Conservation (phyloP, 2,329 filamentous ascomycete species). For the Pyricularia pennisetigena region DNA sequence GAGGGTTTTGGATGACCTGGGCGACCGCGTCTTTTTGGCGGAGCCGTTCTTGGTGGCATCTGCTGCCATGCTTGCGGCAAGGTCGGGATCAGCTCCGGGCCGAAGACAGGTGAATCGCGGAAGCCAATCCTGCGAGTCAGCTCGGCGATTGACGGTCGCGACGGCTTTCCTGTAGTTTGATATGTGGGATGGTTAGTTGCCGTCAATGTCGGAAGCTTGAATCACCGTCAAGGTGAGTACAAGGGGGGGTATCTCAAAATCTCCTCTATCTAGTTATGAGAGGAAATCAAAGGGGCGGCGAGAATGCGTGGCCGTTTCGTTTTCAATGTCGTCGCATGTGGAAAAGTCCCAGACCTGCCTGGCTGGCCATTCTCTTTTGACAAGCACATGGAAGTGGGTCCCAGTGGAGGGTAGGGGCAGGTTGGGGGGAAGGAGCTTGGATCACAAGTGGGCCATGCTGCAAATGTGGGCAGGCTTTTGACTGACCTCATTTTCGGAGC, state of each 20-base stretch:
- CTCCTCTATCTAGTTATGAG: not conserved
- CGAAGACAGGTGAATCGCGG: constrained; percentile 7
- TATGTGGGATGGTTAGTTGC: not conserved
- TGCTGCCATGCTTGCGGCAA: constrained; percentile 2
- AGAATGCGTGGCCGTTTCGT: not conserved
- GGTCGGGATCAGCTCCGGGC: constrained; percentile 13
- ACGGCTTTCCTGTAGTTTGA: not conserved
- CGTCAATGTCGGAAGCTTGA: not conserved
- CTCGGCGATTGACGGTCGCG: not conserved
- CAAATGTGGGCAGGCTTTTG: not conserved
- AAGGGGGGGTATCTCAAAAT: not conserved
- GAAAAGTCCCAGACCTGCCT: not conserved
- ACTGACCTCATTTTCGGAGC: not conserved
- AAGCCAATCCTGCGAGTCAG: constrained; percentile 4
- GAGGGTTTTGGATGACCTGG: constrained; percentile 1
- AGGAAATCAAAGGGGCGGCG: not conserved
- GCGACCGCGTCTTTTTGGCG: constrained; percentile 16
- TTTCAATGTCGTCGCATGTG: not conserved
- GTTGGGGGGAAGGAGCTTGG: not conserved
- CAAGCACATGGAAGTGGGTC: not conserved
- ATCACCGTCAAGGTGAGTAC: not conserved
- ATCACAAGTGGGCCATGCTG: not conserved
- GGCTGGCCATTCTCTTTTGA: not conserved
- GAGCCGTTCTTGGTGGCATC: constrained; percentile 6
- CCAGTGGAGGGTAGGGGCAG: not conserved